Percentiles rank a stretch among this genome's conserved stretches.
These are phyloP conservation scores for Oleoguttula mirabilis DNA, from an alignment of 495 filamentous ascomycete genomes.

Conservation along the genomic window DNA sequence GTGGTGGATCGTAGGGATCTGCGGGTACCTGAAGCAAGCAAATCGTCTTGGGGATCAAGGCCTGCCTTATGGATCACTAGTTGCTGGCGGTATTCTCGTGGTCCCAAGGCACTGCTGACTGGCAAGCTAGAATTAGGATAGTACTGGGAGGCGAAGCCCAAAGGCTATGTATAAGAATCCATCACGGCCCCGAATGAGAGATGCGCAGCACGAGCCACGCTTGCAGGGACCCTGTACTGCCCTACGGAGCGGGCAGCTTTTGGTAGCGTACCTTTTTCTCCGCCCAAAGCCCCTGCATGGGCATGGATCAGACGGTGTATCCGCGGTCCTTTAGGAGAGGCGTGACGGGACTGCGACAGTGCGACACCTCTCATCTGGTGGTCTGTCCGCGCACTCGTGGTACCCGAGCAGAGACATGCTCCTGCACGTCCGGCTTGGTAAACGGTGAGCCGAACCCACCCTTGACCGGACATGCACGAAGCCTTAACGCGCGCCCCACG, in stretches of 20 bases:
- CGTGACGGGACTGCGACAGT: background rate
- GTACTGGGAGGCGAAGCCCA: constrained; percentile 9
- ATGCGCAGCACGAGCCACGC: constrained; percentile 12
- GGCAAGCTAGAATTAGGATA: background rate
- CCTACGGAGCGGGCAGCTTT: background rate
- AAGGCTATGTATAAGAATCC: constrained; percentile 11
- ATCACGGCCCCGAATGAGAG: constrained; percentile 4
- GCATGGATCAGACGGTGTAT: constrained; percentile 3
- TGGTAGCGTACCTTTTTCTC: background rate
- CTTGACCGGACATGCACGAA: too few relatives aligned
- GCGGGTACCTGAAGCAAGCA: constrained; percentile 1
- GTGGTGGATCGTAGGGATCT: background rate
- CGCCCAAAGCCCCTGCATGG: constrained; percentile 1
- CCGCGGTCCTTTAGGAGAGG: background rate
- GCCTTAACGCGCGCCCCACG: too few relatives aligned
- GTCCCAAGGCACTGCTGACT: background rate
- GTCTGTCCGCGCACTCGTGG: background rate
- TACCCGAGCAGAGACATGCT: background rate
- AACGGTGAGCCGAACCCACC: background rate
- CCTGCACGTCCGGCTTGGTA: background rate
- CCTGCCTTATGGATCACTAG: constrained; percentile 2
- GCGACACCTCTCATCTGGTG: background rate
- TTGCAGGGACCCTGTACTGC: constrained; percentile 8
- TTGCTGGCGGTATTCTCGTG: background rate
- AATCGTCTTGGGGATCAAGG: background rate